These are phyloP conservation scores for Apiotrichum siamense DNA, from an alignment of 1,284 basidiomycete species.

Conservation along the genomic window DNA sequence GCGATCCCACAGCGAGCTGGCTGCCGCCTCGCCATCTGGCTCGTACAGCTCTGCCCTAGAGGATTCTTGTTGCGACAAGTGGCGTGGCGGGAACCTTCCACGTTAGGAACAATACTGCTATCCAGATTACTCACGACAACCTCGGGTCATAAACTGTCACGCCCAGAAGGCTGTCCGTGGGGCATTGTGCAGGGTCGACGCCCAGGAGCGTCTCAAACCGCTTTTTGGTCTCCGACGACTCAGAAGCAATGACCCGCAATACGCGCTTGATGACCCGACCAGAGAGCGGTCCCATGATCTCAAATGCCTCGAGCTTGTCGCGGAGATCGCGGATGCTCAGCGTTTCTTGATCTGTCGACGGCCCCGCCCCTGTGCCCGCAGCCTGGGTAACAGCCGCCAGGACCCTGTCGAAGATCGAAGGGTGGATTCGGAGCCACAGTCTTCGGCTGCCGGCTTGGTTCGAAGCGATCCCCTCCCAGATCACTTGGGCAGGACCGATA, in stretches of 20 bases:
- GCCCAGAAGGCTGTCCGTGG: constrained; percentile 67
- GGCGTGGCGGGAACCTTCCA: constrained; percentile 28
- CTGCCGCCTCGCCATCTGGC: background rate
- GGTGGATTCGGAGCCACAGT: constrained; percentile 74
- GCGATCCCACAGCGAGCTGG: constrained; percentile 59
- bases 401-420: constrained; percentile 58
- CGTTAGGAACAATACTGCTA: background rate
- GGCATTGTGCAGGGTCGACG: constrained; percentile 61
- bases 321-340: constrained; percentile 65
- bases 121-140: constrained; percentile 24
- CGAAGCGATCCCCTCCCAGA: constrained; percentile 57
- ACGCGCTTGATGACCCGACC: constrained; percentile 71
- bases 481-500: constrained; percentile 62
- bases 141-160: constrained; percentile 69
- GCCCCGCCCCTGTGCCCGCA: background rate
- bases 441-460: constrained; percentile 11
- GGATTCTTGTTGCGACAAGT: no score
- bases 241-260: constrained; percentile 50
- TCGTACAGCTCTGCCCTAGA: no score
- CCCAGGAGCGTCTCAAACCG: constrained; percentile 62
- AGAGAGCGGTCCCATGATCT: constrained; percentile 76
- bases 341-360: background rate
- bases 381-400: constrained; percentile 54
- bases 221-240: constrained; percentile 50
- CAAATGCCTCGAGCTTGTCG: constrained; percentile 68